A percentile compares a stretch with the other conserved stretches of the same genome.
Evolutionary conservation across 2,329 filamentous ascomycete genomes (phyloP).

Genomic region (Paraconiothyrium sp.): DNA sequence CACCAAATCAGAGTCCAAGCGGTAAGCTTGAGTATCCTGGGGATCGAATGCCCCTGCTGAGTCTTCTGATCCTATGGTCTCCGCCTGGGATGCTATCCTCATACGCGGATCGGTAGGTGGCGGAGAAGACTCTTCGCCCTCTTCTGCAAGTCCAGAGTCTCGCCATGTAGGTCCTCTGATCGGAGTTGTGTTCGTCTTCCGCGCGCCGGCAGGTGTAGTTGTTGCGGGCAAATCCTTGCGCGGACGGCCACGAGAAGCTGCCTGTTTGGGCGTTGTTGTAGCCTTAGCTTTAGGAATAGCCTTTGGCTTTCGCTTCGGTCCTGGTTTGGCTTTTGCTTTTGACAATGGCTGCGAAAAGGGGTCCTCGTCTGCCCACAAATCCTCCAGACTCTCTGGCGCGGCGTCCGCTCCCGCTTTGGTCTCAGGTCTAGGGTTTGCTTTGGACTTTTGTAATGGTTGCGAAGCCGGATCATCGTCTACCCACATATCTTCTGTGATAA

Average conservation of each 20-base stretch:
- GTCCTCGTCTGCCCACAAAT: slow-evolving; percentile 46
- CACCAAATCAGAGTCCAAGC: slow-evolving; percentile 56
- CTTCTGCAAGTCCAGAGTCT: slow-evolving; percentile 40
- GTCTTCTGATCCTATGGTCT: slow-evolving; percentile 55
- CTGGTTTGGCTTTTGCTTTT: slow-evolving; percentile 21
- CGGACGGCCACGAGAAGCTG: slow-evolving; percentile 36
- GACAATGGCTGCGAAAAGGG: slow-evolving; percentile 34
- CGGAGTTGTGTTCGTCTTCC: slow-evolving; percentile 26
- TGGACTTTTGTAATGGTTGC: slow-evolving; percentile 28
- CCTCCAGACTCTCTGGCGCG: slow-evolving; percentile 27
- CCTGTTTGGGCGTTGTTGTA: slow-evolving; percentile 21
- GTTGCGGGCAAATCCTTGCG: slow-evolving; percentile 26
- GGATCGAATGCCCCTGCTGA: slow-evolving; percentile 50
- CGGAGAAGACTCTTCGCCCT: slow-evolving; percentile 48
- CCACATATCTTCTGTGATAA: slow-evolving; percentile 41
- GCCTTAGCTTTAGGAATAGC: slow-evolving; percentile 20
- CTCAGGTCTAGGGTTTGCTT: slow-evolving; percentile 26
- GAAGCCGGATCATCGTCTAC: slow-evolving; percentile 44
- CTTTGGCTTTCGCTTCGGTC: slow-evolving; percentile 17
- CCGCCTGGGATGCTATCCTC: slow-evolving; percentile 48
- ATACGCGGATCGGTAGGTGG: slow-evolving; percentile 52
- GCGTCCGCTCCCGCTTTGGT: slow-evolving; percentile 22
- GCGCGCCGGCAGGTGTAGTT: slow-evolving; percentile 31
- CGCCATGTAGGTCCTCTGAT: slow-evolving; percentile 37
- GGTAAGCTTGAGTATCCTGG: slow-evolving; percentile 54